Evolutionary conservation across 2,329 filamentous ascomycete species (phyloP).

Genomic region (Dactylellina drechsleri): DNA sequence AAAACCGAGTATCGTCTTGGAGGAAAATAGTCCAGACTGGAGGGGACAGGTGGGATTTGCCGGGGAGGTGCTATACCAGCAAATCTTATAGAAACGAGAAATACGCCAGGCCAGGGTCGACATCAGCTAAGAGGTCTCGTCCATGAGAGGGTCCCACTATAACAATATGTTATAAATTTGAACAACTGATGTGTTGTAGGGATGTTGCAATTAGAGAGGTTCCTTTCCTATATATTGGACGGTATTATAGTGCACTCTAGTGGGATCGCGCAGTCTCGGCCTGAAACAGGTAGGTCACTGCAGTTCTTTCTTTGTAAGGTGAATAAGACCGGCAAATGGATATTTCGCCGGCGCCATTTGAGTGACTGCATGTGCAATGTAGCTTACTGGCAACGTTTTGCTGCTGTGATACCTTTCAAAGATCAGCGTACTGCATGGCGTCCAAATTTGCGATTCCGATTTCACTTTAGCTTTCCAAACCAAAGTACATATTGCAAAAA

Average conservation of each 20-base stretch:
- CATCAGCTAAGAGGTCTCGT: too few species aligned
- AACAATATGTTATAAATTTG: constrained; percentile 22
- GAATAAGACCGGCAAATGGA: constrained; percentile 51
- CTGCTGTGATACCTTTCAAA: constrained; percentile 6
- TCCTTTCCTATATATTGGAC: constrained; percentile 34
- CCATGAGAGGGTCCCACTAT: constrained; percentile 20
- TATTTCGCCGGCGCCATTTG: constrained; percentile 5
- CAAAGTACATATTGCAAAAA: too few species aligned
- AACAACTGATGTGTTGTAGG: constrained; percentile 35
- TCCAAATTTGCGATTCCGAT: neutral
- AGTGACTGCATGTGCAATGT: neutral
- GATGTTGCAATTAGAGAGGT: constrained; percentile 42
- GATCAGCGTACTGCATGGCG: constrained; percentile 14
- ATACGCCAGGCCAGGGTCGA: too few species aligned
- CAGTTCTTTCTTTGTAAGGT: neutral
- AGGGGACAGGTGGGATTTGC: neutral
- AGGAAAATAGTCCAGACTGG: neutral
- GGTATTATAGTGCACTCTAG: constrained; percentile 18
- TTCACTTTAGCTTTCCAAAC: neutral
- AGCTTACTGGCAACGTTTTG: neutral
- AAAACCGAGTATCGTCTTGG: constrained; percentile 2
- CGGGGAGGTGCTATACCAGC: neutral
- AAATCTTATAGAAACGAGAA: too few species aligned
- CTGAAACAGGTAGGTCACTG: constrained; percentile 29
- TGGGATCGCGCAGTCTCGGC: constrained; percentile 34